Evolutionary conservation across 2,329 filamentous ascomycete species (phyloP), one percentile per base, ranked within the genome.

Genomic region (Xylaria sp.): DNA sequence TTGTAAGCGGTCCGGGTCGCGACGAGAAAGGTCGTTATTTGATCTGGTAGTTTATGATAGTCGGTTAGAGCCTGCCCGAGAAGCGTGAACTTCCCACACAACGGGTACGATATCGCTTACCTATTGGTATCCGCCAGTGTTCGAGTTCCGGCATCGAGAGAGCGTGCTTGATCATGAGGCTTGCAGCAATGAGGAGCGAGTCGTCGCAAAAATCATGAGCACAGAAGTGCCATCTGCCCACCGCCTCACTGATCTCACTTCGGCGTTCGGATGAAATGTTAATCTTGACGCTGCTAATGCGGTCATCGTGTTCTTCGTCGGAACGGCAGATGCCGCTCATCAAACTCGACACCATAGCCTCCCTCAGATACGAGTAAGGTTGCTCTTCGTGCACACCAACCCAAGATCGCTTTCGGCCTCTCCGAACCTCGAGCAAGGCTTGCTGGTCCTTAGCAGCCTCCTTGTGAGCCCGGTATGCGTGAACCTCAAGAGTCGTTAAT

Each of bases 1-100:
- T 97, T 97, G 76, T 99, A 99, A n/a, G 94, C 91, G 44, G 89
- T 87, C 57, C 93, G 88, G 67, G 92, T 94, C 48, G 92, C 92
- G 59, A 96, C 83, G 56, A 97, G 79, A 68, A 96, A 97, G 49
- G 85, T 87, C 61, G 89, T 88, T 22, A 99, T 79, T 71, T 95
- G 88, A 64, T 90, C 91, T 90, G 66, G 40, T 60, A 48, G 55
- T 59, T 56, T 16, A 56, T 62, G 63, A 62, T 54, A 65, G 73
- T 82, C 70, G 82, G 77, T 65, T 70, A 8, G 39, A 39, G 60
- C 41, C 50, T 53, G 38, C 54, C 56, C 48, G 56, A 63, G 63
- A 61, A 63, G 59, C 53, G 63, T 55, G 19, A 29, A 39, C 37
- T 26, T n/a, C 20, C 11, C 13, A 16, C 17, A 43, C 18, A 34